Base-by-base conservation (phyloP, 106 monocot species). In the Phalaenopsis aphrodite region DNA sequence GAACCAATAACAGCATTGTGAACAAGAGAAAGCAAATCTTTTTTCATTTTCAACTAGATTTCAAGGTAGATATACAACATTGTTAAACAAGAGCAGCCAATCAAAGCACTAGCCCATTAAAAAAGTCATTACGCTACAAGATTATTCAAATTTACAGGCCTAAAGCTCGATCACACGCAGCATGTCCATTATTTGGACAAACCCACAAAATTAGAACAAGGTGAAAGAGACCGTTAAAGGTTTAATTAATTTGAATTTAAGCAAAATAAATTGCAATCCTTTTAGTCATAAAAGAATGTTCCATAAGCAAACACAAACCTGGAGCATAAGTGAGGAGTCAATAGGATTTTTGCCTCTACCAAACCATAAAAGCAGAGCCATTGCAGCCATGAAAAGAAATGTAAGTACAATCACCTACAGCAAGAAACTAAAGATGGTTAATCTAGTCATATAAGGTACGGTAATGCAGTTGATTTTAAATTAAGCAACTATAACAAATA, bases 291-390 rank as follows among this genome's bases (percentile, higher is more conserved):
- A 2, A 80, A 24, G 39, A 11, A n/a, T 6, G 55, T 30, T 76
- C 5, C 30, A 56, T 42, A 47, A 4, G 41, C 6, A 80, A 82
- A 19, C 47, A 56, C 82, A 78, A 86, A 98, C 98, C 92, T 57
- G 85, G 41, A 91, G 84, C 86, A 98, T 17, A 65, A 98, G 89
- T 48, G 83, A 94, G 43, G 94, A 90, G 81, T 98, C 85, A 79
- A 93, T 88, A 78, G 90, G 92, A 87, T 92, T 94, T 88, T 86
- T 82, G 12, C 89, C 92, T 89, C 86, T 87, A 41, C 94, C 98
- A 82, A 85, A 55, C 94, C 92, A 98, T 36, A 98, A 94, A 65
- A 94, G 87, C 36, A 91, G 75, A 48, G 98, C 84, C 80, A 93
- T 93, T 58, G 85, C 79, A 48, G 90, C 78, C 94, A 92, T 91